A percentile compares a stretch with the other conserved stretches of the same genome.
These are phyloP conservation scores for Aspergillaceae sp. DNA, from an alignment of 2,329 filamentous ascomycete genomes.

Conservation along the genomic window DNA sequence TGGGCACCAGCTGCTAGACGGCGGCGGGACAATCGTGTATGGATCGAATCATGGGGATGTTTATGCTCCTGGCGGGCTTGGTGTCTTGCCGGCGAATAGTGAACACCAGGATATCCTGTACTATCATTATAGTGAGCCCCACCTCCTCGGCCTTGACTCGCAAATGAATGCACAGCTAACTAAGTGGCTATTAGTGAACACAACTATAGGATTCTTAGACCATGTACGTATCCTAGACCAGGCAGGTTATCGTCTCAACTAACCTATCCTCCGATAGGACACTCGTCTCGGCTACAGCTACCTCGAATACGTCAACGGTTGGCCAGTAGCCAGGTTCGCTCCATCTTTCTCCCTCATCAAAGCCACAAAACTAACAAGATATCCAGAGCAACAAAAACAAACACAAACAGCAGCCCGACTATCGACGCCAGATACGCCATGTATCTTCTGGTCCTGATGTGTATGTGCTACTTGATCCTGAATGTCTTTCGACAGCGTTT, in stretches of 20 bases:
- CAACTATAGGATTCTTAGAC: constrained; percentile 20
- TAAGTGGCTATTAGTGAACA: constrained; percentile 19
- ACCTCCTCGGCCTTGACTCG: neutral
- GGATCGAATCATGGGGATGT: constrained; percentile 30
- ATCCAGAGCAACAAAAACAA: neutral
- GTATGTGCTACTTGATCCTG: constrained; percentile 11
- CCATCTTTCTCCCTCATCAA: neutral
- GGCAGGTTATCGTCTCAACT: neutral
- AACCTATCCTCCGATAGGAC: constrained; percentile 13
- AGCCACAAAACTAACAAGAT: no score
- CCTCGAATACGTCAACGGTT: constrained; percentile 30
- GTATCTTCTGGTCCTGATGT: constrained; percentile 5
- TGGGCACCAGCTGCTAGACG: constrained; percentile 18
- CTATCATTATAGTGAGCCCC: constrained; percentile 30
- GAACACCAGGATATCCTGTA: constrained; percentile 27
- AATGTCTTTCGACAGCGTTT: neutral
- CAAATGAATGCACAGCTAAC: neutral
- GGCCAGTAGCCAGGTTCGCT: constrained; percentile 22
- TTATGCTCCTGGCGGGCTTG: constrained; percentile 32
- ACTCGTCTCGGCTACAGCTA: constrained; percentile 31
- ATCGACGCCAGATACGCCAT: constrained; percentile 1
- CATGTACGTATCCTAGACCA: constrained; percentile 12
- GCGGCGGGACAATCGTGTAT: constrained; percentile 29
- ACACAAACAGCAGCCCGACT: neutral
- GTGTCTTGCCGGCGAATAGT: constrained; percentile 20